These are phyloP conservation scores for Cercospora sp. DNA, from an alignment of 2,329 filamentous ascomycete genomes.

Conservation along the genomic window DNA sequence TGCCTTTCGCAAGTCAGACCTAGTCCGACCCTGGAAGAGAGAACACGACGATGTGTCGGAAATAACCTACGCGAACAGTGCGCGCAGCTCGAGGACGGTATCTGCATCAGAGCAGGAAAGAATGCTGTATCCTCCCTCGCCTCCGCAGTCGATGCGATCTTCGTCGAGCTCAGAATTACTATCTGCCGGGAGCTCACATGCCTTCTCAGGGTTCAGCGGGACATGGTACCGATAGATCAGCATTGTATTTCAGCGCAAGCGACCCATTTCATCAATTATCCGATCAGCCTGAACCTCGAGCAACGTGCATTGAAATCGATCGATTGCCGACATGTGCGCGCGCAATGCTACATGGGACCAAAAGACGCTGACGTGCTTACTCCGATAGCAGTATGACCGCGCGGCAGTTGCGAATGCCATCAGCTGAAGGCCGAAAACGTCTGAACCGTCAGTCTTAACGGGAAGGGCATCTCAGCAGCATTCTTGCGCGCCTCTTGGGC, in stretches of 20 bases:
- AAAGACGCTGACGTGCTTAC: neutral
- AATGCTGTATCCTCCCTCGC: constrained; percentile 1
- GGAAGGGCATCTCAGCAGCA: neutral
- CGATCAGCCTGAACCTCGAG: neutral
- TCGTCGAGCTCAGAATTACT: neutral
- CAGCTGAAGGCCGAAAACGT: neutral
- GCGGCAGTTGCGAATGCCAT: neutral
- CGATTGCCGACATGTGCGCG: neutral
- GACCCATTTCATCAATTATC: neutral
- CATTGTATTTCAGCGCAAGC: neutral
- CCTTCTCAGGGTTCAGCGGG: neutral
- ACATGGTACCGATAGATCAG: neutral
- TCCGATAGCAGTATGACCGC: neutral
- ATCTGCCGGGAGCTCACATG: neutral
- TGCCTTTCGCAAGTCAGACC: constrained; percentile 6
- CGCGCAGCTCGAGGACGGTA: neutral
- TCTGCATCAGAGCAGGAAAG: constrained; percentile 6
- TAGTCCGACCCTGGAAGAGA: constrained; percentile 9
- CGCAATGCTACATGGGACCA: neutral
- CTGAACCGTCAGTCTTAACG: neutral
- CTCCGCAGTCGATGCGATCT: neutral
- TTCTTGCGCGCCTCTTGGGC: neutral
- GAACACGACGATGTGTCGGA: neutral
- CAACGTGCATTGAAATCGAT: neutral
- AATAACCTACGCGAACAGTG: neutral